Evolutionary conservation across 176 grass and related monocot genomes (phyloP).

Genomic region (Oryza nivara): DNA sequence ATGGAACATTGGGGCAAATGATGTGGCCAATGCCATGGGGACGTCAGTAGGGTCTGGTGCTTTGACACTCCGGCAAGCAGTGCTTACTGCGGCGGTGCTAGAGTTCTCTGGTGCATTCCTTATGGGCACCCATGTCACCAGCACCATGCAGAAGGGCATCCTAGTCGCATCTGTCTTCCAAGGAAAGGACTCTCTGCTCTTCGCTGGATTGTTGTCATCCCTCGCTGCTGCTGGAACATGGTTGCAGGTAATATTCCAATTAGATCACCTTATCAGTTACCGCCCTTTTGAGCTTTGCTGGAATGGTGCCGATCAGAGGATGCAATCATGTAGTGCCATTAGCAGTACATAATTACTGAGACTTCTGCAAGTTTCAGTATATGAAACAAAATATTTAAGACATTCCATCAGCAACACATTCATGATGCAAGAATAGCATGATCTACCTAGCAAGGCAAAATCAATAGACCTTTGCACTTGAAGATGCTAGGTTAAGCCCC

Average conservation of each 20-base stretch:
- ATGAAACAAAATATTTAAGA: slow-evolving; percentile 34
- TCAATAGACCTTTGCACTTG: slow-evolving; percentile 12
- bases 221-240: slow-evolving; percentile 96
- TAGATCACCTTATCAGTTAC: neutral
- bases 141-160: slow-evolving; percentile 99
- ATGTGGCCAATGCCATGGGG: slow-evolving; percentile 99
- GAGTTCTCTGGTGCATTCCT: slow-evolving; percentile 96
- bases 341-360: slow-evolving; percentile 22
- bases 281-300: slow-evolving; percentile 18
- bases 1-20: slow-evolving; percentile 97
- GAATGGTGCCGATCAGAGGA: slow-evolving; percentile 2
- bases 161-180: slow-evolving; percentile 84
- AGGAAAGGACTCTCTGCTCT: slow-evolving; percentile 84
- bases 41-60: slow-evolving; percentile 96
- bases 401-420: neutral
- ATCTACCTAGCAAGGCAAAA: neutral
- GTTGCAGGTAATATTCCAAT: slow-evolving; percentile 69
- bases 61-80: slow-evolving; percentile 89
- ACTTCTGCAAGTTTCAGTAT: slow-evolving; percentile 18
- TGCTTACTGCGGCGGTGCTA: slow-evolving; percentile 78
- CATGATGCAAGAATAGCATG: slow-evolving; percentile 13
- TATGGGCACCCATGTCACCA: slow-evolving; percentile 97
- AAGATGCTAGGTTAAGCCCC: slow-evolving; percentile 14
- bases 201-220: slow-evolving; percentile 88
- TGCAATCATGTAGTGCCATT: neutral